Conservation (phyloP, 495 filamentous ascomycete genomes). For the Daldinia childiae region DNA sequence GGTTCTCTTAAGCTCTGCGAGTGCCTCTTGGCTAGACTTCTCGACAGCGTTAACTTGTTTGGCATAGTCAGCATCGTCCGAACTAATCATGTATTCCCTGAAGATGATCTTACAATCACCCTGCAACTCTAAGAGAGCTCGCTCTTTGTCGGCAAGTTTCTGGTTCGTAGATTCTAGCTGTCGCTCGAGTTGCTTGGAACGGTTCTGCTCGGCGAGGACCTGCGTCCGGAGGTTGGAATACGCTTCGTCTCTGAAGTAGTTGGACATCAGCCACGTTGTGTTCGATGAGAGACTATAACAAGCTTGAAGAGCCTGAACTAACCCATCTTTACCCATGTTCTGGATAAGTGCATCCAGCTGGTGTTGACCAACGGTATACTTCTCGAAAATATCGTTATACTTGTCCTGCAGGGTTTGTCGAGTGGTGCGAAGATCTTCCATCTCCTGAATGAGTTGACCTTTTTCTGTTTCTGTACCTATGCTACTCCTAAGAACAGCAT, state of each 20-base stretch:
- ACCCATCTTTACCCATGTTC: slow-evolving; percentile 59
- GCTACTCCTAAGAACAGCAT: slow-evolving; percentile 59
- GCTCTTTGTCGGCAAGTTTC: slow-evolving; percentile 55
- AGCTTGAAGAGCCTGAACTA: slow-evolving; percentile 51
- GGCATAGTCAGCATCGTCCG: slow-evolving; percentile 32
- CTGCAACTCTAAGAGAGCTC: slow-evolving; percentile 54
- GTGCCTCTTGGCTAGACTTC: slow-evolving; percentile 55
- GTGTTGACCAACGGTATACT: slow-evolving; percentile 59
- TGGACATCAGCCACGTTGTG: slow-evolving; percentile 44
- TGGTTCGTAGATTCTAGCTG: slow-evolving; percentile 39
- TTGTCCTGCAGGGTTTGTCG: slow-evolving; percentile 54
- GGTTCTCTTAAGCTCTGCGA: slow-evolving; percentile 62
- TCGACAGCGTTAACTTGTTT: slow-evolving; percentile 57
- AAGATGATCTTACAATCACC: slow-evolving; percentile 48
- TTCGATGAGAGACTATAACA: slow-evolving; percentile 44
- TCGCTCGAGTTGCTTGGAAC: slow-evolving; percentile 55
- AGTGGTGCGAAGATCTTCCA: slow-evolving; percentile 50
- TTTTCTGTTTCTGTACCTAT: slow-evolving; percentile 60
- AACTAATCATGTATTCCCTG: slow-evolving; percentile 23
- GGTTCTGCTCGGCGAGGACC: slow-evolving; percentile 51
- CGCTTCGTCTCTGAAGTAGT: slow-evolving; percentile 51
- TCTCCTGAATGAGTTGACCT: slow-evolving; percentile 58
- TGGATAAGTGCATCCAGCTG: slow-evolving; percentile 60
- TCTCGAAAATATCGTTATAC: slow-evolving; percentile 59
- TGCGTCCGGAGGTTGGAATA: slow-evolving; percentile 48